phyloP scores from a whole-genome alignment of 2,329 filamentous ascomycete genomes.

The Trichoderma gracile region DNA sequence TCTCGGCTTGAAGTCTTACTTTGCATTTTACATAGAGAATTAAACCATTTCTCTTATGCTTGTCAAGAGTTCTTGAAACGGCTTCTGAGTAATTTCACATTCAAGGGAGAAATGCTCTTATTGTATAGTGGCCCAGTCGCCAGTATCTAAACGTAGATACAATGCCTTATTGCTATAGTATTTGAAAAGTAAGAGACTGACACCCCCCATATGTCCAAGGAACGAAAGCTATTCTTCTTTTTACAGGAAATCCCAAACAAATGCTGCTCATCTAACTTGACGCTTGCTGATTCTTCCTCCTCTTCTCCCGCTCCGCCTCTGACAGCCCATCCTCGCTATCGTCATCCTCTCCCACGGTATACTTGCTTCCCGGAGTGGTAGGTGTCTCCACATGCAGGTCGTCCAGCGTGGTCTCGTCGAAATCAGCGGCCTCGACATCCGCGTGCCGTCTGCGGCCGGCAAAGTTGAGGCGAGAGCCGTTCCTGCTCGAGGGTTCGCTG shows the following conservation, averaged over 20 bases:
- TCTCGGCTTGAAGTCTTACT: constrained; percentile 12
- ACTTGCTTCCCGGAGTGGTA: constrained; percentile 48
- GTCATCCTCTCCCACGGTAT: constrained; percentile 58
- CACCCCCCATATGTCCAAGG: background rate
- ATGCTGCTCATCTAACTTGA: constrained; percentile 3
- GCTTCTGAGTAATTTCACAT: background rate
- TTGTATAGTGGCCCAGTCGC: background rate
- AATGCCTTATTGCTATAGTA: background rate
- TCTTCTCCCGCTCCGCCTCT: constrained; percentile 41
- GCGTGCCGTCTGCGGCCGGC: constrained; percentile 50
- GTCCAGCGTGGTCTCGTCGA: constrained; percentile 66
- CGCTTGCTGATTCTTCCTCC: background rate
- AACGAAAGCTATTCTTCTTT: background rate
- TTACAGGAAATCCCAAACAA: background rate
- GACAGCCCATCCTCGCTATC: constrained; percentile 52
- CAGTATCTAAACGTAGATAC: background rate
- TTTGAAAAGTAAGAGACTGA: background rate
- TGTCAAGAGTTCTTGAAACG: background rate
- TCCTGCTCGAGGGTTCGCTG: constrained; percentile 39
- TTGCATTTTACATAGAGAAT: constrained; percentile 22
- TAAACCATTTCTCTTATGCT: background rate
- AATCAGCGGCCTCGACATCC: constrained; percentile 64
- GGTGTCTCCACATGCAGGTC: constrained; percentile 58
- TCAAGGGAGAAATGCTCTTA: background rate
- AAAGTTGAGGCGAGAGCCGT: constrained; percentile 45